A percentile compares a stretch with the other conserved stretches of the same genome.
Evolutionary conservation across 495 filamentous ascomycete species (phyloP).

Genomic region (Ramalina peruviana): DNA sequence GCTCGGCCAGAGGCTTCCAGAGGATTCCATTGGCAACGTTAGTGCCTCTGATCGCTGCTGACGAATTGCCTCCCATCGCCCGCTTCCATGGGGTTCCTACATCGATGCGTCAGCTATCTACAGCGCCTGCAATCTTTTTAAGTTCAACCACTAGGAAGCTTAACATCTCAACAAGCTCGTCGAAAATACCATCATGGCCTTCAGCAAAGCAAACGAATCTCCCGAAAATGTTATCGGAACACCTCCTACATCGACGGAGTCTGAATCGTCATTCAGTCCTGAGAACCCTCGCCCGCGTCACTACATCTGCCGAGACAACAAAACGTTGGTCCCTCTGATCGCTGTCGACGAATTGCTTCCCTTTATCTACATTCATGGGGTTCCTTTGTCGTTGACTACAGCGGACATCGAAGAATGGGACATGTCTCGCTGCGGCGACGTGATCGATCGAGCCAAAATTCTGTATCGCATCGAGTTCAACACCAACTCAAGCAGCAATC

Average conservation of each 20-base stretch:
- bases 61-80: no score
- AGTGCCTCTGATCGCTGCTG: no score
- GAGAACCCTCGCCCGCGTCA: conserved; percentile 27
- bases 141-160: background rate
- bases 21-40: no score
- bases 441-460: background rate
- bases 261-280: conserved; percentile 10
- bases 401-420: conserved; percentile 25
- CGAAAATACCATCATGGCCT: background rate
- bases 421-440: conserved; percentile 33
- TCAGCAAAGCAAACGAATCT: background rate
- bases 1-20: no score
- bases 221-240: background rate
- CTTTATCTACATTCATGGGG: conserved; percentile 22
- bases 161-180: background rate
- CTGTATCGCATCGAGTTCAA: background rate
- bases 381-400: conserved; percentile 21
- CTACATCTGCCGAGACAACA: conserved; percentile 44
- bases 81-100: no score
- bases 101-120: background rate
- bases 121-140: background rate
- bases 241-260: background rate
- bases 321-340: conserved; percentile 45
- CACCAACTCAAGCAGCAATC: no score
- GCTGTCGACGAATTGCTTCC: conserved; percentile 49